A percentile compares a stretch with the other conserved stretches of the same genome.
Conservation (phyloP, 2,329 filamentous ascomycete genomes). For the Helminthosporium solani region DNA sequence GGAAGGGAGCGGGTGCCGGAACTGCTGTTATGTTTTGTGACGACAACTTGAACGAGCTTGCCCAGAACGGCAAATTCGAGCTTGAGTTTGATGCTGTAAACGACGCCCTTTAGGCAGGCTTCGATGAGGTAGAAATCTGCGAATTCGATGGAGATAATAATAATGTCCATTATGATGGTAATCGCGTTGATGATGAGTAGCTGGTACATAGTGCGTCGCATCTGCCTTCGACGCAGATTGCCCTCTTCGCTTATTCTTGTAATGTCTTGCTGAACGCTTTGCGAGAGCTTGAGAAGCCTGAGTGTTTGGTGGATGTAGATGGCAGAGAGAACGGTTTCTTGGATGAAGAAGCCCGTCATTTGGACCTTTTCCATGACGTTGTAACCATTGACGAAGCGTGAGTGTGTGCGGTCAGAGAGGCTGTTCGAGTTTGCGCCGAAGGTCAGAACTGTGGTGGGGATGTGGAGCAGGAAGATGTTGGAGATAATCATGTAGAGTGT, state of each 20-base stretch:
- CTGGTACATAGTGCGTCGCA: conserved; percentile 38
- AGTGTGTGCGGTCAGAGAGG: conserved; percentile 17
- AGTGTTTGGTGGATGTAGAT: conserved; percentile 58
- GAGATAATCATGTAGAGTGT: conserved; percentile 60
- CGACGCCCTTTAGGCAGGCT: conserved; percentile 44
- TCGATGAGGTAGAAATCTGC: conserved; percentile 38
- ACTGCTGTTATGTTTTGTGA: conserved; percentile 10
- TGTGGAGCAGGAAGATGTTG: conserved; percentile 55
- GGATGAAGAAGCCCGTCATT: conserved; percentile 46
- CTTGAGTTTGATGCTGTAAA: conserved; percentile 53
- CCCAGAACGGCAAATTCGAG: conserved; percentile 59
- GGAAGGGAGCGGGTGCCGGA: conserved; percentile 2
- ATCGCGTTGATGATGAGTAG: conserved; percentile 37
- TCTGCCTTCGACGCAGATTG: background rate
- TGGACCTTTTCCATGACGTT: conserved; percentile 49
- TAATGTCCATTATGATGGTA: conserved; percentile 37
- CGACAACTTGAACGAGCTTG: conserved; percentile 43
- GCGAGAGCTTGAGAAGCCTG: conserved; percentile 43
- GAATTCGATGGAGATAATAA: conserved; percentile 31
- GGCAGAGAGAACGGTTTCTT: conserved; percentile 43
- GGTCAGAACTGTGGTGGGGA: conserved; percentile 56
- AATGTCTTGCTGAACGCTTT: conserved; percentile 26
- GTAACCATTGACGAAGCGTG: conserved; percentile 38
- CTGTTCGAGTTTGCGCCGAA: conserved; percentile 52
- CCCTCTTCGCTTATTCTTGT: conserved; percentile 32